Evolutionary conservation across 305 asterid genomes (phyloP).

Genomic region (Petunia hybrid): DNA sequence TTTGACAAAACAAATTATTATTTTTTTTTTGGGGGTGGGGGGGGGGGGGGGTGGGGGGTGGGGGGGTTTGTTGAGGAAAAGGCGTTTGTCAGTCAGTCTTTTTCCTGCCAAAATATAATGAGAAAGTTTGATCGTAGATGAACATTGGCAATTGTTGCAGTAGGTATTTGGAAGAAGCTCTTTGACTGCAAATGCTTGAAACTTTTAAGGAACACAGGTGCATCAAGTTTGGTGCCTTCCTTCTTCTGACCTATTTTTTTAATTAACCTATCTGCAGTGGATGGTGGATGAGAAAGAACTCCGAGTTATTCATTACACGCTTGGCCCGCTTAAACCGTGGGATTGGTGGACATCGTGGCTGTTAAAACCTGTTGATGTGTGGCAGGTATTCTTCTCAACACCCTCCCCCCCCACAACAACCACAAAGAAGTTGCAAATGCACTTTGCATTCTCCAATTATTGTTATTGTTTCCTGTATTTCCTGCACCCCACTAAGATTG

Average conservation of each 20-base stretch:
- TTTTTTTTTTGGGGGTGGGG: not conserved
- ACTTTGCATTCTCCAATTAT: conserved; percentile 11
- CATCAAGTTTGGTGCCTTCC: not conserved
- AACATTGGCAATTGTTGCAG: not conserved
- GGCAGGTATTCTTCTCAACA: conserved; percentile 72
- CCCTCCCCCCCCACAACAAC: too few relatives aligned
- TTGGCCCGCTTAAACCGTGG: conserved; percentile 99
- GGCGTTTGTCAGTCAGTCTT: too few relatives aligned
- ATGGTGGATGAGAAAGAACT: conserved; percentile 96
- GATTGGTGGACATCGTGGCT: conserved; percentile 99
- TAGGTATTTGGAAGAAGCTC: not conserved
- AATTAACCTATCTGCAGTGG: conserved; percentile 66
- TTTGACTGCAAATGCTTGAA: not conserved
- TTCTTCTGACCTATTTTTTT: conserved; percentile 4
- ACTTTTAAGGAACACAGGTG: not conserved
- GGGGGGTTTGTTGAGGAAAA: too few relatives aligned
- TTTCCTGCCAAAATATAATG: not conserved
- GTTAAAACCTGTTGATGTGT: conserved; percentile 94
- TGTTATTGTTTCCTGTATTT: not conserved
- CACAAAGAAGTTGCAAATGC: not conserved
- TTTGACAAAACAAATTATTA: too few relatives aligned
- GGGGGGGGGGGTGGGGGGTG: not conserved
- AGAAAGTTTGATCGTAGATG: conserved; percentile 9
- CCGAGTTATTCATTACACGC: conserved; percentile 93
- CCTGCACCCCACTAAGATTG: not conserved